A percentile compares a stretch with the other conserved stretches of the same genome.
phyloP scores from a whole-genome alignment of 331 rosid species.

The Dryas integrifolia region DNA sequence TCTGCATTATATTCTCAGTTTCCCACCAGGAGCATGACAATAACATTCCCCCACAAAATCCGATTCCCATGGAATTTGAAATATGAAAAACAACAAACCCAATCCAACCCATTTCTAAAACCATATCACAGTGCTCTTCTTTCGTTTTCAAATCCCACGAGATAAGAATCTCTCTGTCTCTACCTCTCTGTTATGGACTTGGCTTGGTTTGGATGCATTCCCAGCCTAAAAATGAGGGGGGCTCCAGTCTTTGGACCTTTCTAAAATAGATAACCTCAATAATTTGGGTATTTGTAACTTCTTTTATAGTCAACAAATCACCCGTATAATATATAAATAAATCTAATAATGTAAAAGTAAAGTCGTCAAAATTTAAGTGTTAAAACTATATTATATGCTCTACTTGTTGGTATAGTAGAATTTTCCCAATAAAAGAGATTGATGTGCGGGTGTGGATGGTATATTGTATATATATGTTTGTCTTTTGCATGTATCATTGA shows the following conservation, averaged over 20 bases:
- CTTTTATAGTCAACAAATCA: too few relatives aligned
- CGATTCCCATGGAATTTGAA: slow-evolving; percentile 35
- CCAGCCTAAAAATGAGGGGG: slow-evolving; percentile 4
- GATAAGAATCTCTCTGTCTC: slow-evolving; percentile 39
- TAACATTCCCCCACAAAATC: slow-evolving; percentile 31
- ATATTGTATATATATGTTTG: too few relatives aligned
- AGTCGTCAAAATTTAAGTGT: neutral
- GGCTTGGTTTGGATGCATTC: slow-evolving; percentile 22
- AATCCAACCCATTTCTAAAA: slow-evolving; percentile 15
- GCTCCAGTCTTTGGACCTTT: neutral
- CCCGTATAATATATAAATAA: too few relatives aligned
- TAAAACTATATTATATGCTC: too few relatives aligned
- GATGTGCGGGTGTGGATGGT: too few relatives aligned
- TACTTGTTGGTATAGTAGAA: too few relatives aligned
- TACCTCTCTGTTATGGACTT: neutral
- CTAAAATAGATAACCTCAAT: neutral
- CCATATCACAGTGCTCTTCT: neutral
- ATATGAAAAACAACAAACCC: slow-evolving; percentile 4
- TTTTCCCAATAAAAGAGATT: too few relatives aligned
- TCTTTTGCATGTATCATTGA: too few relatives aligned
- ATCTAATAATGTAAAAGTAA: too few relatives aligned
- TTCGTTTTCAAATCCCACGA: slow-evolving; percentile 38
- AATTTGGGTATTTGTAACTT: too few relatives aligned
- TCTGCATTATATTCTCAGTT: slow-evolving; percentile 13
- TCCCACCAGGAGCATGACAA: slow-evolving; percentile 33